Percentiles rank a stretch among this genome's conserved stretches.
phyloP scores from a whole-genome alignment of 495 filamentous ascomycete species.

The Sabuloglossum arenarium region DNA sequence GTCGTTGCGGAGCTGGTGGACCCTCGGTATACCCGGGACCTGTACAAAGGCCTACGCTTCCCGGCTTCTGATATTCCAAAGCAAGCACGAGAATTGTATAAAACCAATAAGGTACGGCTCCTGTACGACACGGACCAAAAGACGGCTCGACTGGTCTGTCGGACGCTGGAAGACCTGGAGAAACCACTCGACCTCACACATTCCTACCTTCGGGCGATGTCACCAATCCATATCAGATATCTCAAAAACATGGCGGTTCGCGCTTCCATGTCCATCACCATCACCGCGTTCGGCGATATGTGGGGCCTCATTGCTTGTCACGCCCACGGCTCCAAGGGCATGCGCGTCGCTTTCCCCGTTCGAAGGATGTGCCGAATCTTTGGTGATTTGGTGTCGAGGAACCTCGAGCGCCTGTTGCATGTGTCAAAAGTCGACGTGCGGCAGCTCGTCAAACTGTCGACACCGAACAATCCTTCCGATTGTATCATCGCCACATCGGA shows the following conservation, averaged over 20 bases:
- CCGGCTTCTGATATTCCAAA: conserved; percentile 81
- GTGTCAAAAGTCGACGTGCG: conserved; percentile 63
- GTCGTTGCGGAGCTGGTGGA: conserved; percentile 83
- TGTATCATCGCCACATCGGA: conserved; percentile 87
- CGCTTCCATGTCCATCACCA: conserved; percentile 86
- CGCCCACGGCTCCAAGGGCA: conserved; percentile 53
- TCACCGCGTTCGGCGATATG: conserved; percentile 63
- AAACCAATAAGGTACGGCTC: conserved; percentile 59
- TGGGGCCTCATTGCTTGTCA: conserved; percentile 90
- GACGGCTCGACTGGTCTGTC: conserved; percentile 67
- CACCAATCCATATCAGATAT: conserved; percentile 77
- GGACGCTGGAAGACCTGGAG: conserved; percentile 53
- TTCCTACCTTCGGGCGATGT: conserved; percentile 75
- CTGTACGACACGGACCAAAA: conserved; percentile 58
- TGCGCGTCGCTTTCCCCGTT: conserved; percentile 81
- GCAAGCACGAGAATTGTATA: conserved; percentile 65
- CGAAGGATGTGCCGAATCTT: conserved; percentile 88
- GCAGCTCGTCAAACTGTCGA: conserved; percentile 65
- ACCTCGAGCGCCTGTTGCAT: conserved; percentile 79
- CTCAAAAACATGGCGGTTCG: conserved; percentile 78
- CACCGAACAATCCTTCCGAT: conserved; percentile 64
- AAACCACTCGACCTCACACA: conserved; percentile 68
- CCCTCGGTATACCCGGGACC: conserved; percentile 53
- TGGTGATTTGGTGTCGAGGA: conserved; percentile 69
- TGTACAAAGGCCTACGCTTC: conserved; percentile 81